Evolutionary conservation across 495 filamentous ascomycete species (phyloP), one percentile per base, ranked within the genome.

Genomic region (Pseudevernia furfuracea): DNA sequence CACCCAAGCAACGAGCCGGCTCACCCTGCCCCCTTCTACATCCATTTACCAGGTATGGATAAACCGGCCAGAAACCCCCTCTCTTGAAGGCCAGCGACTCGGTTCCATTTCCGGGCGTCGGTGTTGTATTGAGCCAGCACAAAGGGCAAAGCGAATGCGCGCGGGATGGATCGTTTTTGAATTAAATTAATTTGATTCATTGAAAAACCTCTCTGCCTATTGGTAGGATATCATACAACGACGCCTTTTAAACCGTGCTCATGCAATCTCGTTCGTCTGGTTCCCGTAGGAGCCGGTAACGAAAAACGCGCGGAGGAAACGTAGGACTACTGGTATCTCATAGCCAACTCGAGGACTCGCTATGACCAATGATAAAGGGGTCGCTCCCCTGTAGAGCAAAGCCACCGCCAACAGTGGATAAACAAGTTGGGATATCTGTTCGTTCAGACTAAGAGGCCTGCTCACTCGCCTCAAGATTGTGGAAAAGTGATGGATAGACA

Each of bases 301-400:
- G 25, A 34, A 34, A 28, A 52, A 19, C 7, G 21, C 52, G 52
- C 28, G 30, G 30, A n/a, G 17, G 30, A 15, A 34, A 34, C 8
- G 15, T 17, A 55, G 30, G 30, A 55, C 28, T 34, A 17, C 14
- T 63, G 61, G 53, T 58, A 38, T 48, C 39, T 53, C 39, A 55
- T 34, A 21, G 52, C 46, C 60, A 44, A 63, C 30, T 43, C 38
- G 38, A 58, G 52, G 52, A 48, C 25, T 60, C 39, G 58, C 58
- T 44, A 30, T 46, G 58, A 30, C 39, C 43, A 46, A 60, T 34
- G 23, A 44, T n/a, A 21, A 55, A 30, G 52, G 30, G 17, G 28
- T 23, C 52, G 30, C 52, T n/a, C 52, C 25, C 7, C 52, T 19
- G 3, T 10, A 15, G 6, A 32, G 6, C 17, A 17, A 55, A 55